Evolutionary conservation across 2,329 filamentous ascomycete species (phyloP).

Genomic region (Colletotrichum echinochloae): DNA sequence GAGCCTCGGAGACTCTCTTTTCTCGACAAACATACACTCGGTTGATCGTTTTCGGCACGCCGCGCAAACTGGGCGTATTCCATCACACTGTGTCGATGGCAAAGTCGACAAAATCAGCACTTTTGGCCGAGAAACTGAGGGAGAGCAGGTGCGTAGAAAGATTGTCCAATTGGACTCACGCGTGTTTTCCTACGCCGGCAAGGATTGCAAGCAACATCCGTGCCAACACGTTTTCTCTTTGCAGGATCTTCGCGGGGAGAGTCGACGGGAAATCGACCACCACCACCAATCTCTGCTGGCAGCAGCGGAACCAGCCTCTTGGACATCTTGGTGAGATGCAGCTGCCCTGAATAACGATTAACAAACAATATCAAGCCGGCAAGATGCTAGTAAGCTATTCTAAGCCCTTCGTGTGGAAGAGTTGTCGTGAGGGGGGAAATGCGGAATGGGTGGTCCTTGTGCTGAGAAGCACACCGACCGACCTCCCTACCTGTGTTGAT

Average conservation of each 20-base stretch:
- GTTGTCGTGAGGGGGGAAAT: background rate
- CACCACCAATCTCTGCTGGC: conserved; percentile 8
- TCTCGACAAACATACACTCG: conserved; percentile 42
- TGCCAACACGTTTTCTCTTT: conserved; percentile 44
- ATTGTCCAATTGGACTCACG: conserved; percentile 34
- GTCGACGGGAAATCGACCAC: background rate
- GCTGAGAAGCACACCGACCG: background rate
- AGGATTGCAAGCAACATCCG: conserved; percentile 44
- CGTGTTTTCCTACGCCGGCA: conserved; percentile 45
- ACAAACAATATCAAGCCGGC: too few species aligned
- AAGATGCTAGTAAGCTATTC: background rate
- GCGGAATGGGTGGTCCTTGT: background rate
- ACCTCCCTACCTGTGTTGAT: background rate
- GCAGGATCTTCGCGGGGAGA: conserved; percentile 1
- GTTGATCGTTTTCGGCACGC: conserved; percentile 40
- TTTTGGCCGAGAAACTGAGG: background rate
- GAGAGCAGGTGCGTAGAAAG: background rate
- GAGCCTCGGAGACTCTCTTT: conserved; percentile 6
- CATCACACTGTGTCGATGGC: conserved; percentile 41
- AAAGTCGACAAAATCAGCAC: background rate
- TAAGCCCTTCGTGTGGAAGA: background rate
- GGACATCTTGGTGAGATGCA: conserved; percentile 1
- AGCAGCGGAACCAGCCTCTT: conserved; percentile 30
- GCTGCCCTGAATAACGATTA: background rate
- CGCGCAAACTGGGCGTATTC: conserved; percentile 41